phyloP scores from a whole-genome alignment of 2,329 filamentous ascomycete genomes.

The Xylariaceae sp. region DNA sequence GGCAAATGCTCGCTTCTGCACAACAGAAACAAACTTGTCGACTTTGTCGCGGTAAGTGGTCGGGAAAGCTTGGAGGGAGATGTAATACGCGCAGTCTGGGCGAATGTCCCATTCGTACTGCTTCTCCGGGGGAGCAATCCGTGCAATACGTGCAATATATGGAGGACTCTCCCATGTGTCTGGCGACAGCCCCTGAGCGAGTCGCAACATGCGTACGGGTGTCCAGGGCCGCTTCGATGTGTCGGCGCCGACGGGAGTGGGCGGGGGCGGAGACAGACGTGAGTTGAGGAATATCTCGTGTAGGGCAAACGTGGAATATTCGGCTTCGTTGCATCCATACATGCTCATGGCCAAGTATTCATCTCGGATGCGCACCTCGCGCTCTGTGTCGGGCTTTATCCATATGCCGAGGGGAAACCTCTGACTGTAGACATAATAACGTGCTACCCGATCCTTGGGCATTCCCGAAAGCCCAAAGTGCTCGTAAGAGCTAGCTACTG shows the following conservation, averaged over 20 bases:
- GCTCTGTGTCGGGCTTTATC: not conserved
- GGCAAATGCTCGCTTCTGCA: slow-evolving; percentile 3
- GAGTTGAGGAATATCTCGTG: not conserved
- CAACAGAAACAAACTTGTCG: not conserved
- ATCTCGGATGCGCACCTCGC: not conserved
- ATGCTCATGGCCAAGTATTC: not conserved
- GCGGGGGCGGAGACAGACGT: not conserved
- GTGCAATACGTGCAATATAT: not conserved
- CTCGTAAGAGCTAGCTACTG: not conserved
- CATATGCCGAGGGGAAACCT: not conserved
- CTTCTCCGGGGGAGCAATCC: not conserved
- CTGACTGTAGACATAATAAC: not conserved
- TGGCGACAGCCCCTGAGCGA: not conserved
- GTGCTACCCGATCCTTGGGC: not conserved
- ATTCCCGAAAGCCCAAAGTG: not conserved
- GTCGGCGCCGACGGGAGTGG: not conserved
- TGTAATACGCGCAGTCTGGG: slow-evolving; percentile 7
- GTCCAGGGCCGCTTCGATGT: not conserved
- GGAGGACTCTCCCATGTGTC: not conserved
- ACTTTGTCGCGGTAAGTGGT: not conserved
- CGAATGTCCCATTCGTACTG: slow-evolving; percentile 10
- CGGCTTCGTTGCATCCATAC: slow-evolving; percentile 2
- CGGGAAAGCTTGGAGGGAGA: slow-evolving; percentile 1
- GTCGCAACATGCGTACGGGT: slow-evolving; percentile 1
- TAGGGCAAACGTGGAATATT: slow-evolving; percentile 4